Evolutionary conservation across 148 eudicot genomes (phyloP).

Genomic region (Heliamphora exappendiculata): DNA sequence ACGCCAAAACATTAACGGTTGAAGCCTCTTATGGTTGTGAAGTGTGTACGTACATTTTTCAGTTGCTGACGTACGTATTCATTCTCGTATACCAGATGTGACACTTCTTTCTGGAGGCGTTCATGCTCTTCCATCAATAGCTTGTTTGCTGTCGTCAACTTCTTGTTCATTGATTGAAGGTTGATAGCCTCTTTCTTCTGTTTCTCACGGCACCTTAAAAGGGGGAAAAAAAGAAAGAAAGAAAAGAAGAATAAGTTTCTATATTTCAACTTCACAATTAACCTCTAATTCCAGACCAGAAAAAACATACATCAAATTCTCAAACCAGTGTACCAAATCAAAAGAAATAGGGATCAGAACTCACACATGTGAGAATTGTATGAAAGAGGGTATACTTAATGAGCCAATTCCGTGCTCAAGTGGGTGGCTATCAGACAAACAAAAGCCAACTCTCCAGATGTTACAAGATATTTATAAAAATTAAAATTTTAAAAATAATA

Average conservation of each 20-base stretch:
- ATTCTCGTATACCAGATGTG: constrained; percentile 42
- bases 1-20: not conserved
- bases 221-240: constrained; percentile 11
- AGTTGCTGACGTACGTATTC: constrained; percentile 40
- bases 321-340: not conserved
- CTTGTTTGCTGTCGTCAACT: constrained; percentile 40
- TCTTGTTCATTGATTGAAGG: constrained; percentile 36
- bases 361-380: not conserved
- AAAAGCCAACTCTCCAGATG: not conserved
- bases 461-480: not conserved
- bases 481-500: too few species aligned
- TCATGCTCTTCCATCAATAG: constrained; percentile 52
- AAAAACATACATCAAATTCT: not conserved
- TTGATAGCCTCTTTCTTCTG: constrained; percentile 38
- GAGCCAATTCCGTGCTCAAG: not conserved
- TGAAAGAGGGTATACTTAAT: not conserved
- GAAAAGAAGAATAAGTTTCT: not conserved
- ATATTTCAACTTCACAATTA: not conserved
- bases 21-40: not conserved
- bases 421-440: not conserved
- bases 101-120: constrained; percentile 45
- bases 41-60: constrained; percentile 28
- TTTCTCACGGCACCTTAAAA: constrained; percentile 41
- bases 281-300: not conserved
- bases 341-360: not conserved